Base-by-base conservation (phyloP, 306 rosid genomes). In the Erythrophleum fordii region DNA sequence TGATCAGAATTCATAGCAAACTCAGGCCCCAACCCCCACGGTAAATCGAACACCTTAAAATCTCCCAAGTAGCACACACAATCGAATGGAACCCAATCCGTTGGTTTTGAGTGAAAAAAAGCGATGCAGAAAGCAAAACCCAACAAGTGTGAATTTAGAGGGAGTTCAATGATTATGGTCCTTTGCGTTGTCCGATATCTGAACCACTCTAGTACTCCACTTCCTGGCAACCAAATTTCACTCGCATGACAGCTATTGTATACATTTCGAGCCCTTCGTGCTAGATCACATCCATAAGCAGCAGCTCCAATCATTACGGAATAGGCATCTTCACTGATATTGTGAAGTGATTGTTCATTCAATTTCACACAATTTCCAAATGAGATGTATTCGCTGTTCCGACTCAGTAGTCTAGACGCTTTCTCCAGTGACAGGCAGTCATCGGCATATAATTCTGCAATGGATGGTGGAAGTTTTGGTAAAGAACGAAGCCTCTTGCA, bases 401-500 rank as follows among this genome's bases (percentile, higher is more conserved):
- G 4, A 5, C 11, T 41, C 20, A 39, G 6, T 10, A 16, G 51
- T 39, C 26, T 64, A 1, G 17, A 5, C 56, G 14, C 37, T 13
- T 5, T 69, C 53, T 45, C 37, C 22, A 69, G 11, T 0, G 39
- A 42, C 0, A 31, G 6, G 14, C 75, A 70, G 37, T 14, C 0
- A 1, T 3, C 1, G 22, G 59, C 75, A 6, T 1, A 0, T 5
- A 70, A 4, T 1, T 0, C 1, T 25, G 0, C 22, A 25, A 69
- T 13, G 11, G 75, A 48, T 16, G 59, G 42, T 28, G 74, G 74
- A 13, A 69, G 74, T 28, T 83, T 73, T n/a, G 79, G 72, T 53
- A 83, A 5, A 62, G 52, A 71, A 12, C 10, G 61, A 44, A 83
- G 86, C 39, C 41, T 81, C 35, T 4, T 0, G 29, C 81, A 74